Conservation (phyloP, 202 grass and related monocot genomes). For the Carex arenaria region DNA sequence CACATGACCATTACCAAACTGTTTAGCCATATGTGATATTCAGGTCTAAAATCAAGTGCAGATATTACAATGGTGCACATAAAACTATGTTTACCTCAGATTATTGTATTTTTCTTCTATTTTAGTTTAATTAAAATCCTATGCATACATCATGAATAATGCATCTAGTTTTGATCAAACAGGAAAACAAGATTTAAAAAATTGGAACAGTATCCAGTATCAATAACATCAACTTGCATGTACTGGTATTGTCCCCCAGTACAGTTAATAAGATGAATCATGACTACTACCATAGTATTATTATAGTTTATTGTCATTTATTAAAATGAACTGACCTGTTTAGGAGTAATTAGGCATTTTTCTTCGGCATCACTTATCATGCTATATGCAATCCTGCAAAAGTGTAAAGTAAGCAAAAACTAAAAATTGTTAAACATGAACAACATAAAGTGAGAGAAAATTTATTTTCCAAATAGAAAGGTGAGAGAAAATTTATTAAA, state of each 20-base stretch:
- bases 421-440: conserved; percentile 7
- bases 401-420: conserved; percentile 17
- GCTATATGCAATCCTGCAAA: conserved; percentile 67
- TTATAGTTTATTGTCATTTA: conserved; percentile 4
- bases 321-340: conserved; percentile 37
- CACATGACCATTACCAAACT: background rate
- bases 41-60: background rate
- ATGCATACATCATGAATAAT: background rate
- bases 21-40: background rate
- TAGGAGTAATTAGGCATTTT: conserved; percentile 66
- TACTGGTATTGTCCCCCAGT: background rate
- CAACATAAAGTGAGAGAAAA: background rate
- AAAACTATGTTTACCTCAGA: background rate
- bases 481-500: background rate
- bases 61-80: background rate
- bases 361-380: conserved; percentile 97
- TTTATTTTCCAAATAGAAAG: background rate
- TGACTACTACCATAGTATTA: background rate
- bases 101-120: background rate
- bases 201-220: background rate
- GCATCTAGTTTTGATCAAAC: background rate
- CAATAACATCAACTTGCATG: background rate
- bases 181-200: background rate
- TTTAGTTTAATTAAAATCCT: background rate
- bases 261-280: background rate